Base-by-base conservation (phyloP, 1,284 basidiomycete genomes). In the Hemileia vastatrix region DNA sequence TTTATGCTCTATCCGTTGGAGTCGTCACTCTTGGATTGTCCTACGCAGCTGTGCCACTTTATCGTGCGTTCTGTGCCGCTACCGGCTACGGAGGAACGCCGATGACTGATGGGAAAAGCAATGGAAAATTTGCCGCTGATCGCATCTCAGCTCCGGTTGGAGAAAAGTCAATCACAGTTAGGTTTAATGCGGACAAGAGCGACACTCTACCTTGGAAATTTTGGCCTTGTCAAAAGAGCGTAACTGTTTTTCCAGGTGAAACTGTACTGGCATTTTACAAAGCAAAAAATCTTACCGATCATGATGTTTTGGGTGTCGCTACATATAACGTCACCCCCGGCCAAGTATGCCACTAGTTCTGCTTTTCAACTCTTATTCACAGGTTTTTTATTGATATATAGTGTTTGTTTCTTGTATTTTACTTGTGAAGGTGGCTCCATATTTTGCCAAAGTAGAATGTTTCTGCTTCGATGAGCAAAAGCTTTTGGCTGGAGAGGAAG, bases 401-500 rank as follows among this genome's bases (percentile, higher is more conserved):
- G 44, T 18, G 44, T 21, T 47, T 21, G 77, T 77, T 67, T 64
- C 72, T 69, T 8, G 6, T 54, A n/a, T 19, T 27, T 33, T 56
- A 1, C 27, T 32, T 8, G 6, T 23, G 5, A 73, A 96, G 90
- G 84, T 97, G 69, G 95, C 95, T 4, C 92, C 94, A 0, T 98
- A 97, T 77, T 99, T 99, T 75, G 90, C 93, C 63, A 99, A 99
- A 79, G 92, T 98, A 6, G 95, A 99, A 77, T 99, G 95, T 71
- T 99, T 99, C 80, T 99, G 95, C 78, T 98, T 98, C 70, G 95
- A 99, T 77, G 95, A 98, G 76, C 95, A 99, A 77, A 89, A 87
- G 71, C 83, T 99, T 18, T 80, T 96, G 21, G 93, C 94, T 0
- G 87, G 88, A 21, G 95, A 98, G 78, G 93, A 97, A 77, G 90